Evolutionary conservation across 2,329 filamentous ascomycete genomes (phyloP).

Genomic region (Aspergillus puulaauensis): DNA sequence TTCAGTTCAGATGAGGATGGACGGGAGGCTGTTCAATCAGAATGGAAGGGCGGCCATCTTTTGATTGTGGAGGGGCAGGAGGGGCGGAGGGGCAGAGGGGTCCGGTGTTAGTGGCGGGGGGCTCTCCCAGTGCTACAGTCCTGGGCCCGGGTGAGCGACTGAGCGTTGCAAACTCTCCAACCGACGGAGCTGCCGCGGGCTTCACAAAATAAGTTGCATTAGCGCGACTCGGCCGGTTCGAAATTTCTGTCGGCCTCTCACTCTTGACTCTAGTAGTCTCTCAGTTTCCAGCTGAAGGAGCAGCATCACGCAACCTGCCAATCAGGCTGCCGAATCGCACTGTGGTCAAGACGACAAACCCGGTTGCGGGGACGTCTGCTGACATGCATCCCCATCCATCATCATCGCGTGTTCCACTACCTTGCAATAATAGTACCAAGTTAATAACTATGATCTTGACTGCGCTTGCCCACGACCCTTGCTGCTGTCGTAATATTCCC

Average conservation of each 20-base stretch:
- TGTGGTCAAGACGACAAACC: constrained; percentile 1
- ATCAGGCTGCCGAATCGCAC: background rate
- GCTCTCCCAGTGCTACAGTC: constrained; percentile 37
- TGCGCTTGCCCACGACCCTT: background rate
- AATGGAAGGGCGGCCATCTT: background rate
- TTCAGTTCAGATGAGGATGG: background rate
- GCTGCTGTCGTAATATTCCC: constrained; percentile 7
- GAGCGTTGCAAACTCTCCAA: constrained; percentile 8
- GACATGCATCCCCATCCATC: constrained; percentile 5
- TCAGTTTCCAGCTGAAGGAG: constrained; percentile 1
- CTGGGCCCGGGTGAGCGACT: constrained; percentile 27
- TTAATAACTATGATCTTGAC: background rate
- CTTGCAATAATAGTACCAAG: background rate
- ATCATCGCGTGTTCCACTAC: background rate
- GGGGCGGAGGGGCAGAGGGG: constrained; percentile 16
- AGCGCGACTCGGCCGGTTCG: constrained; percentile 30
- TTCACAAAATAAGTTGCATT: constrained; percentile 38
- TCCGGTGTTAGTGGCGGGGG: constrained; percentile 18
- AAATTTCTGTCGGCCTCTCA: background rate
- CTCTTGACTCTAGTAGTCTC: too few relatives aligned
- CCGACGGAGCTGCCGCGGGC: constrained; percentile 13
- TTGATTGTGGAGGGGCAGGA: background rate
- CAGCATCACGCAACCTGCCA: constrained; percentile 2
- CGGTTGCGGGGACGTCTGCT: constrained; percentile 9
- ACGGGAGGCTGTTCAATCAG: constrained; percentile 2